Percentiles rank a stretch among this genome's conserved stretches.
These are phyloP conservation scores for Debaryomyces udenii DNA, from an alignment of 1,139 yeast species.

Conservation along the genomic window DNA sequence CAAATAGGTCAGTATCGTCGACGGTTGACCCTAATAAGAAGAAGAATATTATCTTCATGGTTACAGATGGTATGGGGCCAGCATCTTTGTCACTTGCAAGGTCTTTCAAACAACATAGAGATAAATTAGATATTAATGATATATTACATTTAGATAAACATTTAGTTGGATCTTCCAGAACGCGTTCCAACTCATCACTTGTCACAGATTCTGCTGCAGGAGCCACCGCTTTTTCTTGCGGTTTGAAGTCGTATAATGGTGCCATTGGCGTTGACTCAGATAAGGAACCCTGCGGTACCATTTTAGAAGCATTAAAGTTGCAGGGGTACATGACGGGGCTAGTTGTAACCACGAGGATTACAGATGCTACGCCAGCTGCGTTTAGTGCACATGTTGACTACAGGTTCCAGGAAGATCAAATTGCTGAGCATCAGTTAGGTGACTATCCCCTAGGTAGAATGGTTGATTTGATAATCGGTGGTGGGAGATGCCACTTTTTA, in stretches of 20 bases:
- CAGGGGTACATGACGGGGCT: slow-evolving; percentile 79
- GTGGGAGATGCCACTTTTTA: slow-evolving; percentile 80
- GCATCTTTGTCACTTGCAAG: slow-evolving; percentile 77
- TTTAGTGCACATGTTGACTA: slow-evolving; percentile 76
- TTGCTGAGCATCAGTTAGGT: slow-evolving; percentile 85
- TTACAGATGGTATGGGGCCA: slow-evolving; percentile 93
- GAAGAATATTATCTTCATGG: slow-evolving; percentile 79
- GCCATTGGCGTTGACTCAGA: slow-evolving; percentile 76
- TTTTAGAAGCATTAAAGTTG: slow-evolving; percentile 79
- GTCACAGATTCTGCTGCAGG: slow-evolving; percentile 95
- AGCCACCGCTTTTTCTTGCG: slow-evolving; percentile 88
- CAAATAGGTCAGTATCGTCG: background rate
- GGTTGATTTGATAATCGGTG: slow-evolving; percentile 85
- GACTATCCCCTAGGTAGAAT: slow-evolving; percentile 72
- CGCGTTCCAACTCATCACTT: slow-evolving; percentile 69
- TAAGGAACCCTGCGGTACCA: slow-evolving; percentile 72
- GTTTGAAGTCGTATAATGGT: slow-evolving; percentile 76
- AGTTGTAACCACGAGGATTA: slow-evolving; percentile 81
- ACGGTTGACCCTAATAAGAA: slow-evolving; percentile 17
- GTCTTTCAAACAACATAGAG: slow-evolving; percentile 62
- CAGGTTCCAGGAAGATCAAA: slow-evolving; percentile 76
- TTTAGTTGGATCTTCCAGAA: slow-evolving; percentile 76
- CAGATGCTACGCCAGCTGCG: slow-evolving; percentile 84
- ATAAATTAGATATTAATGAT: slow-evolving; percentile 53
- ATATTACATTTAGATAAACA: slow-evolving; percentile 63